Base-by-base conservation (phyloP, 1,284 basidiomycete genomes). In the Cerioporus squamosus region DNA sequence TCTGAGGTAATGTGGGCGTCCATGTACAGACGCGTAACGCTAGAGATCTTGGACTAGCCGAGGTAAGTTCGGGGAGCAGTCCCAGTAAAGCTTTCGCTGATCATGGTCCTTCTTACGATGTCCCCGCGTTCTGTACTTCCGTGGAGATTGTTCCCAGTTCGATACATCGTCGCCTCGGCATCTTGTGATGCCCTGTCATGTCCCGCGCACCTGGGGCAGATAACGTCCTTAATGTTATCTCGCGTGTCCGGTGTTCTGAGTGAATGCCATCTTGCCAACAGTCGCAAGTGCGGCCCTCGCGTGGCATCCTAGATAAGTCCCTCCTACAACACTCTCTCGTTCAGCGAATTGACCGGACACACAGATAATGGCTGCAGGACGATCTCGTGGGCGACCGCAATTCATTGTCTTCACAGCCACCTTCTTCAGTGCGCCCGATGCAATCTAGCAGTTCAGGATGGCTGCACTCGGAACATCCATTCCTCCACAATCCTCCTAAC, bases 201-300 rank as follows among this genome's bases (percentile, higher is more conserved):
- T 29, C 42, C 51, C 18, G 23, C 12, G 24, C 23, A 51, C 36
- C 23, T 51, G 36, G 49, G 49, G 17, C 23, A 51, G 49, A 51
- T 51, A 42, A 29, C 49, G 18, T 24, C 10, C 18, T 12, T 15
- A 26, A 39, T 51, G 38, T 20, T 51, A 51, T 60, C 59, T 53
- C 44, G 50, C 51, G 42, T 42, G 42, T 42, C 59, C 59, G 59
- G 59, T 33, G 51, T 53, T 57, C 55, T 50, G 50, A 47, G 43
- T 56, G 54, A 60, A 60, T 39, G 51, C 59, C 59, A 46, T 44
- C 22, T 42, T 24, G 31, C 45, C 36, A 12, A n/a, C 23, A 18
- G 43, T 51, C 20, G 31, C 51, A 17, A 31, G 15, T 17, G 39
- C 55, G 33, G n/a, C n/a, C 22, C 45, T 23, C 47, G 47, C 36